Conservation (phyloP, 2,329 filamentous ascomycete species). For the Fusarium sp. region DNA sequence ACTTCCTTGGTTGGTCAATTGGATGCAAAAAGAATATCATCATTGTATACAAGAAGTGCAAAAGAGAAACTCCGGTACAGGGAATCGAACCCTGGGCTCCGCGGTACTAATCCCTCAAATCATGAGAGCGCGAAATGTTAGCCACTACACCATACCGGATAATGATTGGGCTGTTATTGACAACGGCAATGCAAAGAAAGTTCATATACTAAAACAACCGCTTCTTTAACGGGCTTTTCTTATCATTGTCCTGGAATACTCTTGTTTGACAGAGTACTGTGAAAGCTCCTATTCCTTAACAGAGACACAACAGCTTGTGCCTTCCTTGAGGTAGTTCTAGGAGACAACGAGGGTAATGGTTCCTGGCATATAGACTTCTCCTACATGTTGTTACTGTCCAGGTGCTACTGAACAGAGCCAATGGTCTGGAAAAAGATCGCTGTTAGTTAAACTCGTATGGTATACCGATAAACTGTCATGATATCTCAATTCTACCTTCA, state of each 20-base stretch:
- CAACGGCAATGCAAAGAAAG: fast-evolving
- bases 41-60: background rate
- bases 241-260: background rate
- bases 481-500: background rate
- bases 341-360: too few species aligned
- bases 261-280: background rate
- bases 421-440: background rate
- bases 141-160: conserved; percentile 49
- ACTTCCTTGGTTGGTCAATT: too few species aligned
- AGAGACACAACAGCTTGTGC: background rate
- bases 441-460: too few species aligned
- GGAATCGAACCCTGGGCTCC: conserved; percentile 44
- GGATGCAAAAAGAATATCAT: background rate
- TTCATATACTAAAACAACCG: fast-evolving
- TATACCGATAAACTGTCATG: background rate
- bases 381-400: background rate
- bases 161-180: background rate
- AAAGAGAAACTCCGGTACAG: conserved; percentile 38
- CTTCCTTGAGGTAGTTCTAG: background rate
- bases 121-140: conserved; percentile 48
- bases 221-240: background rate
- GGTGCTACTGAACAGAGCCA: background rate
- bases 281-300: background rate
- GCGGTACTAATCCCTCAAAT: conserved; percentile 38
- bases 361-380: background rate